Conservation (phyloP, 2,329 filamentous ascomycete species). For the Coniochaeta sp. region DNA sequence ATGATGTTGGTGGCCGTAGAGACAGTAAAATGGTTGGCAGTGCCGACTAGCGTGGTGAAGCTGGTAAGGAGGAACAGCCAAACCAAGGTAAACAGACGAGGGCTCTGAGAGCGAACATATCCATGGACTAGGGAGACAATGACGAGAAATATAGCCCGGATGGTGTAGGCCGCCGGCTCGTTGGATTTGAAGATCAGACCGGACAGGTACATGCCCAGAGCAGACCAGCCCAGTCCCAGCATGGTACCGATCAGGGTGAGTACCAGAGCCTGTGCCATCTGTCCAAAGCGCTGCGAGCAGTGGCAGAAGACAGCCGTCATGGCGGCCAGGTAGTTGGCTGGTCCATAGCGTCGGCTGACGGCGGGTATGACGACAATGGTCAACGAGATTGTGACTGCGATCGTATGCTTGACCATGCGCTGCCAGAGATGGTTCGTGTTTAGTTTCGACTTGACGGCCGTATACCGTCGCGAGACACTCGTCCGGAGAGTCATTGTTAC, state of each 20-base stretch:
- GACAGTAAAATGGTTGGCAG: constrained; percentile 27
- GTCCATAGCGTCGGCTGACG: constrained; percentile 34
- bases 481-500: background rate
- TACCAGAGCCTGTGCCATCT: constrained; percentile 47
- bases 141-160: constrained; percentile 46
- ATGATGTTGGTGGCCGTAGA: constrained; percentile 35
- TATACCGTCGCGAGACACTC: constrained; percentile 4
- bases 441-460: constrained; percentile 15
- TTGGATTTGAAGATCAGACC: constrained; percentile 35
- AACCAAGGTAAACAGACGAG: constrained; percentile 46
- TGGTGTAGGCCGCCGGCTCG: constrained; percentile 37
- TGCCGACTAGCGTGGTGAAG: constrained; percentile 36
- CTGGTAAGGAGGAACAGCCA: constrained; percentile 45
- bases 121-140: constrained; percentile 44
- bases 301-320: constrained; percentile 51
- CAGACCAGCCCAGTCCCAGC: constrained; percentile 46
- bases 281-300: constrained; percentile 48
- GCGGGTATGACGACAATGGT: constrained; percentile 40
- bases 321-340: constrained; percentile 42
- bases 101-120: constrained; percentile 44
- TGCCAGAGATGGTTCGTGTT: constrained; percentile 40
- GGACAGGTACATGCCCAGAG: constrained; percentile 45
- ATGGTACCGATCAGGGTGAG: constrained; percentile 40
- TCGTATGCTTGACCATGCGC: constrained; percentile 44
- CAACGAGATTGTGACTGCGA: constrained; percentile 38